A percentile compares a stretch with the other conserved stretches of the same genome.
Conservation (phyloP, 1,284 basidiomycete species). For the Sphaerobolus stellatus region DNA sequence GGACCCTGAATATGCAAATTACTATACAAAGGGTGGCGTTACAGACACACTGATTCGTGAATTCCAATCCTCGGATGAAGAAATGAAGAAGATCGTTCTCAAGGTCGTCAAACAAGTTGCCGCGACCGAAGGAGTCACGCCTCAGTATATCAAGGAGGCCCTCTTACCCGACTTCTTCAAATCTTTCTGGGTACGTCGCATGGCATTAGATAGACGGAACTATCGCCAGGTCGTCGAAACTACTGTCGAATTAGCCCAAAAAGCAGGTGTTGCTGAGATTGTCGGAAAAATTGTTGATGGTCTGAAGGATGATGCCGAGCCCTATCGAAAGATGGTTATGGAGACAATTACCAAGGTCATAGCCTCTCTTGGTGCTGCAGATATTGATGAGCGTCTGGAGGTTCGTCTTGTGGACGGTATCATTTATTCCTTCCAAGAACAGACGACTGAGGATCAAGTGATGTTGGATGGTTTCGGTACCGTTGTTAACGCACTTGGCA, state of each 20-base stretch:
- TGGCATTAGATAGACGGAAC: conserved; percentile 96
- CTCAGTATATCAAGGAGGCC: conserved; percentile 93
- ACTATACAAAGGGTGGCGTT: conserved; percentile 97
- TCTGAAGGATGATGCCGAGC: conserved; percentile 94
- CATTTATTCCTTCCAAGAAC: conserved; percentile 99
- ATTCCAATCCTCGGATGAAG: conserved; percentile 99
- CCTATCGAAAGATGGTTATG: conserved; percentile 99
- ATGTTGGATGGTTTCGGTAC: conserved; percentile 99
- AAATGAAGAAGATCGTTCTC: conserved; percentile 99
- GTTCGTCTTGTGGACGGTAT: conserved; percentile 95
- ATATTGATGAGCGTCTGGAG: conserved; percentile 95
- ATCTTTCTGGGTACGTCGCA: conserved; percentile 95
- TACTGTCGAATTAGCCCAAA: conserved; percentile 96
- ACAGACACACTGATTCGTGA: conserved; percentile 98
- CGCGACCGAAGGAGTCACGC: conserved; percentile 94
- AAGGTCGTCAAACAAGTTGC: conserved; percentile 99
- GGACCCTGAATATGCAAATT: conserved; percentile 98
- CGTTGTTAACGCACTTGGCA: conserved; percentile 93
- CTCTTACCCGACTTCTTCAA: conserved; percentile 99
- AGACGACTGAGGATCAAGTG: conserved; percentile 97
- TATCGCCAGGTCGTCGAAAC: conserved; percentile 98
- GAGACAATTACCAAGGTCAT: conserved; percentile 99
- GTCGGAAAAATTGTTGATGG: conserved; percentile 95
- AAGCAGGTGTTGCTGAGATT: conserved; percentile 94
- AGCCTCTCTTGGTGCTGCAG: conserved; percentile 88